Base-by-base conservation (phyloP, 352 stramenopile species). In the Thraustochytrium sp. region DNA sequence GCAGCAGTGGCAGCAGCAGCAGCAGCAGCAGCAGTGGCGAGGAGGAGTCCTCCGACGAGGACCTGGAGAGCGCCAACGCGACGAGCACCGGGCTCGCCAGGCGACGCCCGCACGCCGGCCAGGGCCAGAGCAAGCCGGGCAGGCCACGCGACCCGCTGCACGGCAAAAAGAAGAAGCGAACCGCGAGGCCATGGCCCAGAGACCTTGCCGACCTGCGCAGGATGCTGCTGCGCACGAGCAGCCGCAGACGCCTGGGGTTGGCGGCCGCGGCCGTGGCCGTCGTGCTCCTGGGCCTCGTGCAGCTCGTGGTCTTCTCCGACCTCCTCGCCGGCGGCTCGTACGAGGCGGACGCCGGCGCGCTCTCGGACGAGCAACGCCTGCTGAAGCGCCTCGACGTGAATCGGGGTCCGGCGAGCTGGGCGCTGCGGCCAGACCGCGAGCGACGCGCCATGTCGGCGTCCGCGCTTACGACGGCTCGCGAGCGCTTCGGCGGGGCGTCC, bases 401-500 rank as follows among this genome's bases (percentile, higher is more conserved):
- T 46, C 36, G 26, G 16, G 68, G 68, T 4, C 68, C 68, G 0
- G 68, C 68, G 31, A 29, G n/a, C 29, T 80, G 68, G 68, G 26
- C 68, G 13, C 68, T 80, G 23, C 46, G 68, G n/a, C 68, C 68
- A 21, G 68, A 80, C 38, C 68, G 68, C 68, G 68, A 80, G 40
- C 48, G 68, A 5, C 42, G 46, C 4, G 13, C 18, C 23, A 61
- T 80, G 68, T 42, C 42, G 13, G 34, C 3, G 1, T 75, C 26
- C n/a, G 68, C 76, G 51, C 13, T 31, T 8, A 26, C 31, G n/a
- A 42, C 13, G 13, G 21, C 68, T 8, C 44, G 76, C 16, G 53
- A 44, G 31, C 42, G 68, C 11, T 80, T 80, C 26, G 68, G 68
- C 42, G 68, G 23, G 9, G 31, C 26, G 63, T 16, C 65, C n/a